phyloP scores from a whole-genome alignment of 768 basidiomycete species.

The Trametes sanguinea region DNA sequence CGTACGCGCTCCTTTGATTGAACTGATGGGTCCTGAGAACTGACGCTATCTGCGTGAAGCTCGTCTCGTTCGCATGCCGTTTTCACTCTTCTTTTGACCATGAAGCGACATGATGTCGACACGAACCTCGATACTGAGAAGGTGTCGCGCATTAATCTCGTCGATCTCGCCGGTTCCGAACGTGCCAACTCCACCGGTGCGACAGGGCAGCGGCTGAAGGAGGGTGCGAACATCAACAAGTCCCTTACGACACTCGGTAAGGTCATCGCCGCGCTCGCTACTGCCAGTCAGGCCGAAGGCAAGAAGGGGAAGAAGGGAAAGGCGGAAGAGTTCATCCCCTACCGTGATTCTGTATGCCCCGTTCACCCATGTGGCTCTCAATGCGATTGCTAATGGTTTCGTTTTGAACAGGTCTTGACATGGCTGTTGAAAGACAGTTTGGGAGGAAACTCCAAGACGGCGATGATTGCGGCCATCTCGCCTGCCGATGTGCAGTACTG shows the following conservation, averaged over 20 bases:
- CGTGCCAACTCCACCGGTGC: conserved; percentile 97
- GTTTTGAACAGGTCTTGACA: conserved; percentile 74
- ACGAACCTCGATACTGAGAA: conserved; percentile 96
- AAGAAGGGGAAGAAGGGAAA: conserved; percentile 82
- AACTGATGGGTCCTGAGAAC: not conserved
- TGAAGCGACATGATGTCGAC: conserved; percentile 82
- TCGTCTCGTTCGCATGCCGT: conserved; percentile 98
- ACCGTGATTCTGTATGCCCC: conserved; percentile 88
- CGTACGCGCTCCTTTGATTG: conserved; percentile 49
- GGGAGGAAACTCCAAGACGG: conserved; percentile 96
- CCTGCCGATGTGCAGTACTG: conserved; percentile 88
- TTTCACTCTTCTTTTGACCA: conserved; percentile 92
- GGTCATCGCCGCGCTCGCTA: conserved; percentile 87
- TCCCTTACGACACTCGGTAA: conserved; percentile 97
- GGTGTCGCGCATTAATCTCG: conserved; percentile 95
- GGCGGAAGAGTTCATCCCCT: conserved; percentile 92
- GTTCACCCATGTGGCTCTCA: no score
- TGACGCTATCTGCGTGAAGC: conserved; percentile 38
- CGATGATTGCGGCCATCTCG: conserved; percentile 99
- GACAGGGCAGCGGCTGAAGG: conserved; percentile 93
- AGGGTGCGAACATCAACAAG: conserved; percentile 99
- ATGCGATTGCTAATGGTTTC: no score
- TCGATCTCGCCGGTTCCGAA: conserved; percentile 96
- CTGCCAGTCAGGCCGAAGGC: conserved; percentile 56
- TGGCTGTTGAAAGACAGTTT: conserved; percentile 98